These are phyloP conservation scores for Artemisia annua DNA, from an alignment of 129 eudicot genomes.

Conservation along the genomic window DNA sequence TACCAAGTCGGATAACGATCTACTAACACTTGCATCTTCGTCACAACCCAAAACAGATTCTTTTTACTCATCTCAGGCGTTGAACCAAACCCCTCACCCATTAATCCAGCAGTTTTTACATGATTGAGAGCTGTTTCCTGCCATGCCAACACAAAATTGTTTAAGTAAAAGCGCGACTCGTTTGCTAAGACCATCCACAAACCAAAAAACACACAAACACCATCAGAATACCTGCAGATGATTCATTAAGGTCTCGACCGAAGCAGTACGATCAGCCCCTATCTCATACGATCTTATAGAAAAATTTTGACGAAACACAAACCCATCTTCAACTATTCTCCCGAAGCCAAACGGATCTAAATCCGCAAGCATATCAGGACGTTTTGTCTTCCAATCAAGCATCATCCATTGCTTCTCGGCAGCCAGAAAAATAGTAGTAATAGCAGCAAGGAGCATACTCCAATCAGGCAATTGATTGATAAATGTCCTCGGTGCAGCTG, in stretches of 20 bases:
- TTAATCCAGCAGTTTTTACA: constrained; percentile 76
- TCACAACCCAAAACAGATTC: constrained; percentile 98
- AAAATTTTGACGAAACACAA: constrained; percentile 91
- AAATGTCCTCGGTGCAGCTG: constrained; percentile 88
- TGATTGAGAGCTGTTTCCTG: constrained; percentile 99
- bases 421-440: constrained; percentile 92
- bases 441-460: constrained; percentile 99
- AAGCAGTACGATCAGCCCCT: constrained; percentile 97
- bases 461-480: constrained; percentile 96
- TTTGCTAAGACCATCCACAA: too few relatives aligned
- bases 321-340: constrained; percentile 81
- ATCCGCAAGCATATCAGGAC: constrained; percentile 84
- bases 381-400: constrained; percentile 97
- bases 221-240: constrained; percentile 74
- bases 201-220: too few relatives aligned
- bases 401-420: constrained; percentile 99
- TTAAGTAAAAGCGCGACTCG: constrained; percentile 3
- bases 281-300: constrained; percentile 95
- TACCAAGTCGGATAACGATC: constrained; percentile 99
- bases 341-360: constrained; percentile 92
- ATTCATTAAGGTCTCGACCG: constrained; percentile 94
- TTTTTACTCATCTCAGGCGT: constrained; percentile 95
- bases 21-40: constrained; percentile 88
- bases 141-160: constrained; percentile 17
- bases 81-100: constrained; percentile 94